Conservation (phyloP, 306 rosid genomes). For the Neltuma alba region DNA sequence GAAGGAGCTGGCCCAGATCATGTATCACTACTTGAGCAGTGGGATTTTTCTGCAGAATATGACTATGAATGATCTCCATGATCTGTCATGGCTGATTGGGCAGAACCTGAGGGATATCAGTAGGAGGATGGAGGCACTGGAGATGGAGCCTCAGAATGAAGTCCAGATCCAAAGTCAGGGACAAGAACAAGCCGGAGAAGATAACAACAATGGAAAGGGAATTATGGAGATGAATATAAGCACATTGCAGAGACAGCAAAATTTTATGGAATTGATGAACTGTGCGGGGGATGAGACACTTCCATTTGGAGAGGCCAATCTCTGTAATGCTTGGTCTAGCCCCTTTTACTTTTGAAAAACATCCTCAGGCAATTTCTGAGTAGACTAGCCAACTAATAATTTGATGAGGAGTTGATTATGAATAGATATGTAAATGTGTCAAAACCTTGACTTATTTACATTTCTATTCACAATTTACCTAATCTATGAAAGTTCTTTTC, state of each 20-base stretch:
- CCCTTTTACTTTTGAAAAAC: not conserved
- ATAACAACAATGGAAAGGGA: not conserved
- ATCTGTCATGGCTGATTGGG: conserved; percentile 19
- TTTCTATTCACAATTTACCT: not conserved
- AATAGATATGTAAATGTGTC: not conserved
- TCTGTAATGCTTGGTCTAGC: not conserved
- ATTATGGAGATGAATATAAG: not conserved
- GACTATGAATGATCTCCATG: conserved; percentile 20
- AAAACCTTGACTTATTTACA: not conserved
- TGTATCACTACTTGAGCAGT: conserved; percentile 19
- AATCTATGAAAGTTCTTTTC: not conserved
- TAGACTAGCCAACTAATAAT: not conserved
- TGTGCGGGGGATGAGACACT: not conserved
- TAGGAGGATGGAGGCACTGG: not conserved
- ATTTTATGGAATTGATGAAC: not conserved
- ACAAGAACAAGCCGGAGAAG: not conserved
- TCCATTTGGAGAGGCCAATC: conserved; percentile 12
- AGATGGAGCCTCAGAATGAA: not conserved
- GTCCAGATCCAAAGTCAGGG: not conserved
- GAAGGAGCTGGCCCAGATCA: conserved; percentile 17
- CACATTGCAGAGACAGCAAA: not conserved
- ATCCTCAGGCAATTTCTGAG: not conserved
- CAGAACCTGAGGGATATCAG: conserved; percentile 15
- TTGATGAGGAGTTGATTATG: not conserved
- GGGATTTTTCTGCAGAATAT: not conserved